phyloP scores from a whole-genome alignment of 1,284 basidiomycete genomes.

The Fomitopsis pinicola region DNA sequence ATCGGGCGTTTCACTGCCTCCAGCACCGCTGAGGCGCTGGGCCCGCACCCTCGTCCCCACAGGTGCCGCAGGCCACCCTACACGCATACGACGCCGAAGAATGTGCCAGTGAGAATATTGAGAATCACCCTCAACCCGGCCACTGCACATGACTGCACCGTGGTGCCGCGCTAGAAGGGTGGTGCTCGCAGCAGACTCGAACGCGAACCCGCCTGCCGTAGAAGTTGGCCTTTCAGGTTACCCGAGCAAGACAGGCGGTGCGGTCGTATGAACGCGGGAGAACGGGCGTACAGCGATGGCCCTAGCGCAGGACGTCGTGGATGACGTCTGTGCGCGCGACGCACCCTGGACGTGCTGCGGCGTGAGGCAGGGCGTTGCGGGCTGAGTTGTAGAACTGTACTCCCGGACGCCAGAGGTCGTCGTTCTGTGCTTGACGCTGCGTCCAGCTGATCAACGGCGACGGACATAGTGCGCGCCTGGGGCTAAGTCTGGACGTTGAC shows the following conservation, averaged over 20 bases:
- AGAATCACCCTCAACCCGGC: neutral
- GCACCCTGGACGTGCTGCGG: neutral
- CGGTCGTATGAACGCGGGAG: neutral
- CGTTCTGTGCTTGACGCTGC: neutral
- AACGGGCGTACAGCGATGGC: neutral
- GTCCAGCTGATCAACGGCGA: neutral
- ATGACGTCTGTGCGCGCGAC: neutral
- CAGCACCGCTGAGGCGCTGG: neutral
- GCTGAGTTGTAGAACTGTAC: neutral
- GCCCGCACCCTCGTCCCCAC: neutral
- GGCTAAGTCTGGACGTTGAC: neutral
- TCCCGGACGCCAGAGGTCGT: neutral
- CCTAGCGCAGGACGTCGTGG: neutral
- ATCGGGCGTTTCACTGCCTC: neutral
- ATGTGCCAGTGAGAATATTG: neutral
- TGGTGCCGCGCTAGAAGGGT: neutral
- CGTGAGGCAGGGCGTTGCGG: neutral
- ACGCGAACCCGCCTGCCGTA: neutral
- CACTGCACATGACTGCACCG: slow-evolving; percentile 6
- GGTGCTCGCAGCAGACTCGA: neutral
- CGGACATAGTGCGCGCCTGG: neutral
- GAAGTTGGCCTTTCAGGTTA: neutral
- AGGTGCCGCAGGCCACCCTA: neutral
- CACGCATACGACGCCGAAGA: neutral
- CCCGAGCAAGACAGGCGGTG: neutral